Evolutionary conservation across 2,329 filamentous ascomycete species (phyloP), one percentile per base, ranked within the genome.

Genomic region (Exophiala aquamarina): DNA sequence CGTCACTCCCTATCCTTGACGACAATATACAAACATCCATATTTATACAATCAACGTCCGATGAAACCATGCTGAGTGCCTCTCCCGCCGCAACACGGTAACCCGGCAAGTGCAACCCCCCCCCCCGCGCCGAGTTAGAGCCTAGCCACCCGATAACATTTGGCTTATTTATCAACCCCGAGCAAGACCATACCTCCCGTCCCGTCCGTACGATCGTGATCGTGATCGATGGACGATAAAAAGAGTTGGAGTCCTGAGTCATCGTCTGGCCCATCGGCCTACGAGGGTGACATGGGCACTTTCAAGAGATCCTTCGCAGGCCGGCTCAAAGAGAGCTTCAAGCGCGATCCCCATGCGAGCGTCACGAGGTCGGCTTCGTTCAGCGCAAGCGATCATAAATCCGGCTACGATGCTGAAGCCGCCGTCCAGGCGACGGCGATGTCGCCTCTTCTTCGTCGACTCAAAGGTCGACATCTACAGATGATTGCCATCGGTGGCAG

Each of bases 401-500:
- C 52, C 17, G 32, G 36, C n/a, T 64, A 58, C 40, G 59, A 65
- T 52, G 39, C 55, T 36, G 61, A 62, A 40, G 57, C 53, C 8
- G 62, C 62, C 1, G 57, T 57, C 17, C 50, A 57, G 19, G 60
- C 60, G 19, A 63, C 60, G 3, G 62, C 62, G 3, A 31, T 52
- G 21, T 60, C 60, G 8, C 62, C 61, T 13, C 44, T 65, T 43
- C 46, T 61, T 26, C 52, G 60, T 28, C 54, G 54, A 44, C 41
- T 64, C 38, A 63, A 63, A 44, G 59, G 59, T 2, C 55, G 61
- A 52, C 61, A 64, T 46, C 40, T 58, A 39, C 61, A 63, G 53
- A 59, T 54, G 61, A 61, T 44, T 74, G 92, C 92, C 13, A 95
- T 96, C 57, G 90, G 91, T 59, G 91, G 91, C 35, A 92, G 87